Conservation (phyloP, 805 yeast genomes). For the Candida ortonii region DNA sequence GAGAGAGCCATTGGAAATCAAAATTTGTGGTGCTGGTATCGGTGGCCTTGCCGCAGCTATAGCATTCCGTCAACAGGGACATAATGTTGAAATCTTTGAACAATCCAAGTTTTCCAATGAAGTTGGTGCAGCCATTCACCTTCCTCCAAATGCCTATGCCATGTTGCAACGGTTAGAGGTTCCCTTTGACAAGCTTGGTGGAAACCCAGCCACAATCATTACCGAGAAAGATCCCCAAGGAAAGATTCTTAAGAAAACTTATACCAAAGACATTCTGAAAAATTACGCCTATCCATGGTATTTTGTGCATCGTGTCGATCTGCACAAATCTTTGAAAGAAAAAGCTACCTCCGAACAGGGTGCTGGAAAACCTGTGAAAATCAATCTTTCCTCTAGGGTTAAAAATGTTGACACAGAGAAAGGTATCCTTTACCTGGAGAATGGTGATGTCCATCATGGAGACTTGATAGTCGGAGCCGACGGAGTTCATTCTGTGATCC, state of each 20-base stretch:
- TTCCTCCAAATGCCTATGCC: conserved; percentile 32
- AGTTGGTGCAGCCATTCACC: conserved; percentile 31
- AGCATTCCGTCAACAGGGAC: conserved; percentile 27
- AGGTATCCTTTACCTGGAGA: conserved; percentile 25
- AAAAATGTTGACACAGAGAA: conserved; percentile 22
- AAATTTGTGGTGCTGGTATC: conserved; percentile 29
- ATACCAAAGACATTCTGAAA: conserved; percentile 4
- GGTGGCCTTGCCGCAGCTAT: conserved; percentile 30
- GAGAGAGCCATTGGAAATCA: conserved; percentile 16
- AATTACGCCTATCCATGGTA: conserved; percentile 11
- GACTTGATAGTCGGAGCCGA: conserved; percentile 34
- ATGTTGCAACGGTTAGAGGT: conserved; percentile 29
- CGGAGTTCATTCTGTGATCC: conserved; percentile 26
- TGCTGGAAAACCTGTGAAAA: conserved; percentile 7
- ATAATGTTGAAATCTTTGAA: conserved; percentile 27
- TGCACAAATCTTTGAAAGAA: conserved; percentile 6
- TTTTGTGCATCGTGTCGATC: conserved; percentile 10
- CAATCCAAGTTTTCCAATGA: conserved; percentile 28
- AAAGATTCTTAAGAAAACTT: conserved; percentile 1
- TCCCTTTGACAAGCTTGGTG: conserved; percentile 13
- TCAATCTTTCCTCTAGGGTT: conserved; percentile 5
- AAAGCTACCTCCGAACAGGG: conserved; percentile 3
- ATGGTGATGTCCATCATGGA: conserved; percentile 20
- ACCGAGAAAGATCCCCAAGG: conserved; percentile 7
- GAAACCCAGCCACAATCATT: conserved; percentile 6